These are phyloP conservation scores for Hortaea werneckii DNA, from an alignment of 2,329 filamentous ascomycete genomes.

Conservation along the genomic window DNA sequence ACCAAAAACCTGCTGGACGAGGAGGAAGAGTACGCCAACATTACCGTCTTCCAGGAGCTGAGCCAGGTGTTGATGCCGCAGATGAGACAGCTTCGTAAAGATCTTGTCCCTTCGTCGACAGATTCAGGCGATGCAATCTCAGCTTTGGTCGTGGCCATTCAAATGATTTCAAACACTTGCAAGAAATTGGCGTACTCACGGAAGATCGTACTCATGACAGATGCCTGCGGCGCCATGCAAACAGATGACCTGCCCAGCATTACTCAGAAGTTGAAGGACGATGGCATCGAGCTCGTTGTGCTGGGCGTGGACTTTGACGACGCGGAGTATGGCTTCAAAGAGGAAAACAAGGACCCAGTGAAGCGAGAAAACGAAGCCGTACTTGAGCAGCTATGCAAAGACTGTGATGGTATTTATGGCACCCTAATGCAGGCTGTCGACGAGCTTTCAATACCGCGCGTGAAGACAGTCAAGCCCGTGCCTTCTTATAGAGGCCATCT, in stretches of 20 bases:
- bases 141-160: slow-evolving; percentile 71
- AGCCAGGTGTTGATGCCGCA: slow-evolving; percentile 60
- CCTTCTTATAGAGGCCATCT: slow-evolving; percentile 71
- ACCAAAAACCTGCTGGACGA: slow-evolving; percentile 58
- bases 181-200: slow-evolving; percentile 73
- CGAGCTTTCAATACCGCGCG: slow-evolving; percentile 63
- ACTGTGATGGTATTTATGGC: slow-evolving; percentile 63
- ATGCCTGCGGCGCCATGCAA: slow-evolving; percentile 65
- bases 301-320: slow-evolving; percentile 93
- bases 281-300: slow-evolving; percentile 67
- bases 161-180: slow-evolving; percentile 73
- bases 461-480: slow-evolving; percentile 67
- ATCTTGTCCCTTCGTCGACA: slow-evolving; percentile 58
- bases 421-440: slow-evolving; percentile 78
- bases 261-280: slow-evolving; percentile 60
- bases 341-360: slow-evolving; percentile 64
- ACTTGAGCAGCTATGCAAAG: slow-evolving; percentile 54
- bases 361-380: slow-evolving; percentile 70
- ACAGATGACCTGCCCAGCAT: slow-evolving; percentile 62
- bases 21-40: slow-evolving; percentile 67
- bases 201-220: slow-evolving; percentile 75
- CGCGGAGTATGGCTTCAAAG: slow-evolving; percentile 77
- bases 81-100: slow-evolving; percentile 52
- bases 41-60: slow-evolving; percentile 58
- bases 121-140: slow-evolving; percentile 72